Base-by-base conservation (phyloP, 2,329 filamentous ascomycete species). In the Aspergillus pseudoterreus region DNA sequence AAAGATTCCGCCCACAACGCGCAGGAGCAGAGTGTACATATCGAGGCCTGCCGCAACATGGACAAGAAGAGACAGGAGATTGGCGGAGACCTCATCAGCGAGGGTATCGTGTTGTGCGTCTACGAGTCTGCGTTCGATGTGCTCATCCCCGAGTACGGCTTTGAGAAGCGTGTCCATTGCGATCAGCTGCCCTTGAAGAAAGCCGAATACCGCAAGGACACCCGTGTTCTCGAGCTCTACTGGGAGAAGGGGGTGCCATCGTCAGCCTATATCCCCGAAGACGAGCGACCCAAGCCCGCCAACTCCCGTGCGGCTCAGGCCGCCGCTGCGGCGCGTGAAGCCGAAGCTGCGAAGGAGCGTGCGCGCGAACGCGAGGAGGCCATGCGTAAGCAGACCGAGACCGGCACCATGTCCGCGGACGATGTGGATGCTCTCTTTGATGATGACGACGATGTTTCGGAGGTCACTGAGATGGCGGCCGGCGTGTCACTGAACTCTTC, bases 201-300 rank as follows among this genome's bases (percentile, higher is more conserved):
- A 80, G 94, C 94, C n/a, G 94, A 99, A 70, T 99, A 94, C 75
- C 86, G 95, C 73, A 97, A 97, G 80, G 91, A 95, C 69, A 90
- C 92, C 76, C 85, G 94, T 50, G 84, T 97, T 27, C 81, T 99
- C 43, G 94, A 99, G 75, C 82, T 99, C 14, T 99, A 96, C 80
- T 99, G 94, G 94, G 94, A 99, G 84, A 99, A 97, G 82, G 94
- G 94, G 43, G 91, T 97, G 6, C 90, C 92, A 24, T 97, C 92
- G 57, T 96, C 92, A 41, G 89, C 92, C 2, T 99, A 95, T 63
- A 87, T 99, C 47, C 94, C 94, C 2, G 94, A 99, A 68, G 94
- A 99, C 68, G 94, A 99, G 77, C 87, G 92, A 51, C 92, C 92
- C 49, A 95, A 94, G 79, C 85, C 88, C 46, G 85, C 83, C 10